These are phyloP conservation scores for Chlorophyllum brunneum DNA, from an alignment of 768 basidiomycete genomes.

Conservation along the genomic window DNA sequence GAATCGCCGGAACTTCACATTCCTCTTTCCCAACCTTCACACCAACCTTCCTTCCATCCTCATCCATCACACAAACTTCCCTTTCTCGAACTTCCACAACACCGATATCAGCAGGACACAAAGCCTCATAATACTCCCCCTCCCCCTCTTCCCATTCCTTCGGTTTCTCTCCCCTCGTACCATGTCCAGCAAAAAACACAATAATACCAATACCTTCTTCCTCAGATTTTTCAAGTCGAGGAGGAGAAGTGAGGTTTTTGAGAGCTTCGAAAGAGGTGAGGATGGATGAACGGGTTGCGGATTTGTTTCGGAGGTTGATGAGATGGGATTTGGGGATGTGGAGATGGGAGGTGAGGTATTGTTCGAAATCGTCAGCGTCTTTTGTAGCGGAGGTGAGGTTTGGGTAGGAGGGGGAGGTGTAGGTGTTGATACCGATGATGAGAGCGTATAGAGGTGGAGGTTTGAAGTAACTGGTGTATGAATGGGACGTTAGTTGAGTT, in stretches of 20 bases:
- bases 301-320: slow-evolving; percentile 29
- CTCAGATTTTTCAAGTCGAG: neutral
- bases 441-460: slow-evolving; percentile 31
- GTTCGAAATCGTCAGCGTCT: slow-evolving; percentile 36
- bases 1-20: slow-evolving; percentile 29
- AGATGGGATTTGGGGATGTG: slow-evolving; percentile 30
- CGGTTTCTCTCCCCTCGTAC: slow-evolving; percentile 31
- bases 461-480: neutral
- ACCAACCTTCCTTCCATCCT: too few relatives aligned
- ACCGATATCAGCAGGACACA: slow-evolving; percentile 31
- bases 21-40: slow-evolving; percentile 1
- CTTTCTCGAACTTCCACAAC: neutral
- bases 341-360: slow-evolving; percentile 27
- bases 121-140: slow-evolving; percentile 28
- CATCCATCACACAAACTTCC: too few relatives aligned
- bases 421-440: slow-evolving; percentile 41
- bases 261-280: slow-evolving; percentile 26
- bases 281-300: slow-evolving; percentile 34
- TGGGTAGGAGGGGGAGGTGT: slow-evolving; percentile 18
- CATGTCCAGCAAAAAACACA: slow-evolving; percentile 45
- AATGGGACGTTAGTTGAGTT: neutral
- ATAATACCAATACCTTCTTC: slow-evolving; percentile 30
- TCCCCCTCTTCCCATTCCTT: slow-evolving; percentile 22
- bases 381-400: slow-evolving; percentile 32
- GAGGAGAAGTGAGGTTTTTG: slow-evolving; percentile 15